These are phyloP conservation scores for Penicillium hesseltinei DNA, from an alignment of 2,329 filamentous ascomycete genomes.

Conservation along the genomic window DNA sequence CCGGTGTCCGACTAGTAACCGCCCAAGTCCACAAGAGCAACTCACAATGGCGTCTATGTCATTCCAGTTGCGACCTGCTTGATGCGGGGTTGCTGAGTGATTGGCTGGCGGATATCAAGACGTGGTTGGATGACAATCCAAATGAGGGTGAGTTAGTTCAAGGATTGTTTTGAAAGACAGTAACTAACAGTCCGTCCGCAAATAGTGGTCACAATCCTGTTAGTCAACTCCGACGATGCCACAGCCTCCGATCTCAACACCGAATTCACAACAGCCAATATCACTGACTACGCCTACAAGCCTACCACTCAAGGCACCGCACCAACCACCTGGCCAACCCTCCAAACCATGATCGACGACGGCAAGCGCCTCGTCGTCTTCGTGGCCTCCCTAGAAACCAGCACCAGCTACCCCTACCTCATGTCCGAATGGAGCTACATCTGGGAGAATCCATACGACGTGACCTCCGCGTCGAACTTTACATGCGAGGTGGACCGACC, in stretches of 20 bases:
- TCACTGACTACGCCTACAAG: slow-evolving; percentile 61
- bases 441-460: slow-evolving; percentile 72
- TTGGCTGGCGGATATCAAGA: slow-evolving; percentile 64
- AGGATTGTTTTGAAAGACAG: not conserved
- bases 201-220: slow-evolving; percentile 66
- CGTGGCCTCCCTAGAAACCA: slow-evolving; percentile 52
- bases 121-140: slow-evolving; percentile 67
- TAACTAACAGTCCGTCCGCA: slow-evolving; percentile 7
- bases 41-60: slow-evolving; percentile 65
- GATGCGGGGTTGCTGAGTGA: slow-evolving; percentile 65
- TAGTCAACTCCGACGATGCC: slow-evolving; percentile 68
- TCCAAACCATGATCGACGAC: slow-evolving; percentile 65
- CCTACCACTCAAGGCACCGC: slow-evolving; percentile 48
- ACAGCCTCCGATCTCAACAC: slow-evolving; percentile 55
- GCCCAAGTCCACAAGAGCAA: slow-evolving; percentile 67
- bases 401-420: slow-evolving; percentile 42
- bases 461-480: slow-evolving; percentile 62
- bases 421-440: slow-evolving; percentile 50
- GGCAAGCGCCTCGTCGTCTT: slow-evolving; percentile 68
- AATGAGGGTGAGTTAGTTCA: slow-evolving; percentile 53
- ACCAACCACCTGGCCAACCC: slow-evolving; percentile 63
- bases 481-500: slow-evolving; percentile 71
- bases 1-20: slow-evolving; percentile 69
- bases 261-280: slow-evolving; percentile 57
- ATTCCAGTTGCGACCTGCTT: slow-evolving; percentile 64